Base-by-base conservation (phyloP, 2,329 filamentous ascomycete species). In the Cercospora janseana region DNA sequence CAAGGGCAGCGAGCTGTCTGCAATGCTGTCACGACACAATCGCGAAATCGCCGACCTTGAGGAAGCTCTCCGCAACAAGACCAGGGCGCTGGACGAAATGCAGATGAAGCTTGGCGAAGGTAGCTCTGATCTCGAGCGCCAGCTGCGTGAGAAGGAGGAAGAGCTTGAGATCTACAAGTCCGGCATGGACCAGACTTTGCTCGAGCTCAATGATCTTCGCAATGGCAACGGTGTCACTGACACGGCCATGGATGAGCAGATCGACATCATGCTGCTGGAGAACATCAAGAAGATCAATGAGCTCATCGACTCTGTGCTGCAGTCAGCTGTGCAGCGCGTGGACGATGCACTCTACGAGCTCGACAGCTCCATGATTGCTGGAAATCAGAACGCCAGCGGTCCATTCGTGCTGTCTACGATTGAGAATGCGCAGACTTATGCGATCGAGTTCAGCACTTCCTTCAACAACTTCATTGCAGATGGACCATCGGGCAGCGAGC, bases 381-480 rank as follows among this genome's bases (percentile, higher is more conserved):
- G 93, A 70, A 98, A 98, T 74, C 93, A 97, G 73, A 98, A 94
- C 64, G 93, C 93, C 1, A 95, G 91, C 31, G 90, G 93, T 10
- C 82, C 92, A 1, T 97, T 94, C 66, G 91, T 98, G 9, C 78
- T 98, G 43, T 97, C 92, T 2, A 92, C 97, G 69, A 91, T 97
- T 51, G 93, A 98, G 68, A 98, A 97, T 75, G 91, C 93, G 0
- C 93, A 91, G 6, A 83, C 90, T 7, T 95, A 85, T 58, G 89
- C 93, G 9, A 97, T 94, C 70, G 93, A 98, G 68, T 98, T 98
- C 70, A 93, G 92, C 1, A 97, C 92, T 0, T 86, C 93, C 0
- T 98, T 97, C 78, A 98, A 96, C 75, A 95, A 95, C 71, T 97
- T 94, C 70, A 94, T 98, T 63, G 93, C 92, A 6, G 93, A 98